Base-by-base conservation (phyloP, 169 alveolate genomes). In the Plasmodium adleri region DNA sequence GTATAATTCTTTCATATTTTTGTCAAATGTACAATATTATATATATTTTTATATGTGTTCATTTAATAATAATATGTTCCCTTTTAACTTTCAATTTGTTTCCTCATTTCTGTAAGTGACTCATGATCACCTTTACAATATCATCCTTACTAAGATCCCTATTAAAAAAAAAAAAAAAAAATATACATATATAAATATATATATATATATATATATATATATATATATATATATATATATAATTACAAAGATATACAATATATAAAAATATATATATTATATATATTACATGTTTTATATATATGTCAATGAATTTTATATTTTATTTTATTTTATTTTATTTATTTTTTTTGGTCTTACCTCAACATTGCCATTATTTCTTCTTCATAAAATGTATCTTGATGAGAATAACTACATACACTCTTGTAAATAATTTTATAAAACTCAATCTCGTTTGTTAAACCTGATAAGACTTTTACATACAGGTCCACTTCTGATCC, bases 371-470 rank as follows among this genome's bases (percentile, higher is more conserved):
- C 9, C 9, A 50, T 3, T 12, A 80, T 80, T 71, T 80, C 90
- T 3, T 80, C 80, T 24, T 80, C 71, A 8, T 54, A 80, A 62
- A 66, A 80, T 22, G 13, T 80, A 5, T 68, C 72, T 39, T 66
- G 83, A 50, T 80, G 90, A 2, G 90, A 60, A 62, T 80, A 80
- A 52, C 90, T 80, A 20, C 90, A 80, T 60, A 80, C 83, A 80
- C 90, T 80, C 50, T 80, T 80, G 52, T 80, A 80, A 5, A 80
- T 67, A 80, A 80, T 80, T 80, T 80, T 80, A 62, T 80, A 80
- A 80, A 80, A 80, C 24, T 71, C 75, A 67, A 80, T 80, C 68
- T 80, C 90, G 52, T 80, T 68, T 2, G 62, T 9, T 80, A 80
- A 67, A 5, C 32, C 32, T 24, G 47, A 20, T 66, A 80, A 80